Evolutionary conservation across 495 filamentous ascomycete genomes (phyloP).

Genomic region (Polyplosphaeria fusca): DNA sequence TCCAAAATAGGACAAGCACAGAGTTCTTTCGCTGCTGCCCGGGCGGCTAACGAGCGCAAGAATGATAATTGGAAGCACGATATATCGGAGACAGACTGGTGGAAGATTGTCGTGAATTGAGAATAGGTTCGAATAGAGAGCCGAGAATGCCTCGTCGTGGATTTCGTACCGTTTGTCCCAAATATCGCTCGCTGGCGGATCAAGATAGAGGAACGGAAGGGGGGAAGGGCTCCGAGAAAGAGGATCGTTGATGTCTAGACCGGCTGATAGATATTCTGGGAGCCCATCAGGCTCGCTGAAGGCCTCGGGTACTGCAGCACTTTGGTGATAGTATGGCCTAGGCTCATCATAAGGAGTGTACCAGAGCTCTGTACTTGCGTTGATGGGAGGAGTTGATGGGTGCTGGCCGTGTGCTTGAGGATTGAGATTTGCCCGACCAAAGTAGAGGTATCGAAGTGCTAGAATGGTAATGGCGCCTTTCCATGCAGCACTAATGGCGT

Average conservation of each 20-base stretch:
- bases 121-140: constrained; percentile 1
- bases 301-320: not conserved
- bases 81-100: constrained; percentile 3
- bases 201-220: constrained; percentile 1
- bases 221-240: constrained; percentile 15
- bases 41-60: constrained; percentile 13
- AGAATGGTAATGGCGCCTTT: constrained; percentile 18
- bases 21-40: constrained; percentile 5
- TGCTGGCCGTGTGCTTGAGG: constrained; percentile 1
- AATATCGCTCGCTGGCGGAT: not conserved
- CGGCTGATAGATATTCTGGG: constrained; percentile 4
- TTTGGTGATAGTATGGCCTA: constrained; percentile 1
- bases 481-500: constrained; percentile 5
- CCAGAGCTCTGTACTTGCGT: not conserved
- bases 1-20: constrained; percentile 10
- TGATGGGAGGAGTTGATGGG: constrained; percentile 1
- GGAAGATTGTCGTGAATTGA: constrained; percentile 1
- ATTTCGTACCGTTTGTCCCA: constrained; percentile 22
- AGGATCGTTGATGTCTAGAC: not conserved
- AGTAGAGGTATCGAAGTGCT: constrained; percentile 19
- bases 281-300: not conserved
- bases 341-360: not conserved
- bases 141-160: constrained; percentile 18
- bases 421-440: constrained; percentile 7
- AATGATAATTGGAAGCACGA: constrained; percentile 13